Evolutionary conservation across 768 basidiomycete genomes (phyloP).

Genomic region (Mrakia frigida): DNA sequence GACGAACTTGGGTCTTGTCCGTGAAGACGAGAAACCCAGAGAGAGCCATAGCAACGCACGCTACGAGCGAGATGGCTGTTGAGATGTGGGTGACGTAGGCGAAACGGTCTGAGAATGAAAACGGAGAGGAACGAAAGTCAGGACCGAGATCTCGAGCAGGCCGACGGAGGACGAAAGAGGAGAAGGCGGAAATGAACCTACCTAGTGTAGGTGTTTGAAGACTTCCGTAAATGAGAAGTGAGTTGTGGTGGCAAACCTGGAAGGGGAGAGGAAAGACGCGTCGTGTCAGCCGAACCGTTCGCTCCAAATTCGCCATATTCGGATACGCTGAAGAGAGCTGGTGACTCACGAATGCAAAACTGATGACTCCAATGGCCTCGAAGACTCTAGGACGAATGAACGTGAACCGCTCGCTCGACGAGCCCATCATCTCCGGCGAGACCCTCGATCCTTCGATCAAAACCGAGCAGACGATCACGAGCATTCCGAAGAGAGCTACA

Average conservation of each 20-base stretch:
- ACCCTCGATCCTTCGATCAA: slow-evolving; percentile 31
- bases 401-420: slow-evolving; percentile 66
- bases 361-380: slow-evolving; percentile 93
- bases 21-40: slow-evolving; percentile 59
- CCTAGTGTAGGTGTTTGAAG: slow-evolving; percentile 83
- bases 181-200: not conserved
- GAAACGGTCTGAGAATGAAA: slow-evolving; percentile 49
- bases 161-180: not conserved
- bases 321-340: not conserved
- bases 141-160: not conserved
- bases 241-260: slow-evolving; percentile 80
- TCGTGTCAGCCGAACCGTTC: not conserved
- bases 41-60: slow-evolving; percentile 77
- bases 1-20: slow-evolving; percentile 31
- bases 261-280: not conserved
- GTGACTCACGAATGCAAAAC: slow-evolving; percentile 41
- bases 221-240: slow-evolving; percentile 90
- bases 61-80: slow-evolving; percentile 71
- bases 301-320: too few species aligned
- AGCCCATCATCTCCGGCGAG: slow-evolving; percentile 67
- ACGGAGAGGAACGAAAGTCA: not conserved
- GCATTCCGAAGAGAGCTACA: slow-evolving; percentile 59
- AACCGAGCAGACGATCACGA: slow-evolving; percentile 68
- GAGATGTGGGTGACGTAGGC: slow-evolving; percentile 88
- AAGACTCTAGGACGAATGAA: slow-evolving; percentile 75